These are phyloP conservation scores for Pythium volutum DNA, from an alignment of 352 stramenopile genomes.

Conservation along the genomic window DNA sequence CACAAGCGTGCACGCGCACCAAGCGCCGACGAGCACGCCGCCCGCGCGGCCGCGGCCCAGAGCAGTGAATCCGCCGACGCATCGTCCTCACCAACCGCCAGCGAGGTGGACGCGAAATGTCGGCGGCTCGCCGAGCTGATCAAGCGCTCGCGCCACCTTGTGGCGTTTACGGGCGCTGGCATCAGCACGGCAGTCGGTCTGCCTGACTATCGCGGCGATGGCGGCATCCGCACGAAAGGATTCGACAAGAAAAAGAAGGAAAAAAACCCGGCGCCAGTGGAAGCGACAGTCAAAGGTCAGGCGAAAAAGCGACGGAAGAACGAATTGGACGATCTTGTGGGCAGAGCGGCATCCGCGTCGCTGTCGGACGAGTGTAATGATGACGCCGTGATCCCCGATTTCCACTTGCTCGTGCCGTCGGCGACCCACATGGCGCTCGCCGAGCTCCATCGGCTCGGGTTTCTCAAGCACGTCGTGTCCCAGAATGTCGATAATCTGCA, in stretches of 20 bases:
- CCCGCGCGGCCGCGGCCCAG: background rate
- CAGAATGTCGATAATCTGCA: conserved; percentile 87
- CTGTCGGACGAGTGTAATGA: background rate
- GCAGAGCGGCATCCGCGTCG: background rate
- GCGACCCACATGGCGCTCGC: conserved; percentile 78
- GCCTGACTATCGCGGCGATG: conserved; percentile 79
- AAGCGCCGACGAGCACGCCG: background rate
- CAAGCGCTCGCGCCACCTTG: conserved; percentile 53
- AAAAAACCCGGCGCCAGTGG: background rate
- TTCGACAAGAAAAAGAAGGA: conserved; percentile 32
- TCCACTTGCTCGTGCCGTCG: conserved; percentile 67
- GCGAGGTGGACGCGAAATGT: conserved; percentile 53
- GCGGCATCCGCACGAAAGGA: conserved; percentile 71
- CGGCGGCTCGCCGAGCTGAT: conserved; percentile 60
- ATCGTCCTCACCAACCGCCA: background rate
- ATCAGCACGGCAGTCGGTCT: conserved; percentile 79
- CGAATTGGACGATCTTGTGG: conserved; percentile 2
- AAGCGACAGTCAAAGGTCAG: background rate
- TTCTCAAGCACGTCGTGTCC: conserved; percentile 74
- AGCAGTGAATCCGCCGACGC: background rate
- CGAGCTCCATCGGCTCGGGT: conserved; percentile 71
- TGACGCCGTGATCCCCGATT: conserved; percentile 42
- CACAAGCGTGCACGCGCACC: background rate
- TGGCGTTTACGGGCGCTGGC: conserved; percentile 79
- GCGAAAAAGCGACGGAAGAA: conserved; percentile 13